Evolutionary conservation across 2,329 filamentous ascomycete genomes (phyloP).

Genomic region (Monosporascus ibericus): DNA sequence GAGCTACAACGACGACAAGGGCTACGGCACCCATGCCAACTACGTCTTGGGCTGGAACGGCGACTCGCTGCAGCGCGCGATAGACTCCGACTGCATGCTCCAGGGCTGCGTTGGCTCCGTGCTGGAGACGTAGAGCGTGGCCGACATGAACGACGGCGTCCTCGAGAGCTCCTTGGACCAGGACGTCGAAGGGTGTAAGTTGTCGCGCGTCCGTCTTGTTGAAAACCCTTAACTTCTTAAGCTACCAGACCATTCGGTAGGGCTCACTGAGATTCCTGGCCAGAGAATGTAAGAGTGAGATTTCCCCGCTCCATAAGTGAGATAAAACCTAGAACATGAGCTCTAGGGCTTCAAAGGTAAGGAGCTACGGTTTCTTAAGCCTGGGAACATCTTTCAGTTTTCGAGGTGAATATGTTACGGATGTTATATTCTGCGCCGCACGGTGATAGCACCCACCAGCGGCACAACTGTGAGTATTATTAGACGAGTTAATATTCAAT

Average conservation of each 20-base stretch:
- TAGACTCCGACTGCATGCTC: slow-evolving; percentile 29
- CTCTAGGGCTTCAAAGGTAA: too few species aligned
- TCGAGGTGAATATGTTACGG: too few species aligned
- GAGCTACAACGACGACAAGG: slow-evolving; percentile 19
- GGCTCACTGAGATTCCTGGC: background rate
- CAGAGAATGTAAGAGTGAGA: background rate
- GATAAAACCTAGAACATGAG: too few species aligned
- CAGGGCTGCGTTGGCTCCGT: slow-evolving; percentile 26
- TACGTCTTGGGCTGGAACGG: slow-evolving; percentile 29
- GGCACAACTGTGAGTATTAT: too few species aligned
- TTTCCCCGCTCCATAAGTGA: background rate
- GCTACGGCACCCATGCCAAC: slow-evolving; percentile 28
- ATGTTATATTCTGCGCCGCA: too few species aligned
- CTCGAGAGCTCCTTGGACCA: slow-evolving; percentile 23
- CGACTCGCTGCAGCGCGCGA: slow-evolving; percentile 21
- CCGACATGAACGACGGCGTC: slow-evolving; percentile 25
- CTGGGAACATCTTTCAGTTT: too few species aligned
- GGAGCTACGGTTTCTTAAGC: too few species aligned
- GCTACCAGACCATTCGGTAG: background rate
- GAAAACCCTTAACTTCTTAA: background rate
- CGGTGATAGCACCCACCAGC: too few species aligned
- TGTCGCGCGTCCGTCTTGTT: background rate
- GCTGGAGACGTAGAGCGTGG: slow-evolving; percentile 26
- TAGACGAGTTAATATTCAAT: too few species aligned
- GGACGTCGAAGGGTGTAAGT: slow-evolving; percentile 26